Base-by-base conservation (phyloP, 106 monocot genomes). In the Acorus calamus region DNA sequence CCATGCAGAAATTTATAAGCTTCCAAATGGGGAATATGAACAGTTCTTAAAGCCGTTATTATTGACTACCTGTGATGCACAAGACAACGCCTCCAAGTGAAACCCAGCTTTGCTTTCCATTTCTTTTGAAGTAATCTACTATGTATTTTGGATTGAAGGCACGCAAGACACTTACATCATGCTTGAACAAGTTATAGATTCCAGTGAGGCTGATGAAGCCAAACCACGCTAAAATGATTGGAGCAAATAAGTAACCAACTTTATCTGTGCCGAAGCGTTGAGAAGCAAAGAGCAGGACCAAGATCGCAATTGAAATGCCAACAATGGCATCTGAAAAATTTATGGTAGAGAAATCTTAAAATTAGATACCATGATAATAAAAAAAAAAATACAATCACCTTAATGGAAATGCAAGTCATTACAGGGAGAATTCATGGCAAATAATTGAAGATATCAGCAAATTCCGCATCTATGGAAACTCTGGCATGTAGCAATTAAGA, bases 71-170 rank as follows among this genome's bases (percentile, higher is more conserved):
- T 76, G 91, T 92, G 55, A 83, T 81, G 63, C 83, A 83, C 11
- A 92, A 58, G 8, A 92, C 59, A 55, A 84, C 68, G 51, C 91
- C 91, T 13, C 91, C 91, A 47, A 92, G 86, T 46, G 86, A 86
- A 14, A 73, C 62, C 86, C 86, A 92, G 7, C 75, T 83, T 60
- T 81, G 14, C 69, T 77, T 83, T 14, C 83, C 83, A 74, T 83
- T 91, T 61, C 83, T 81, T 52, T 57, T 81, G 71, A 92, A 83
- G 63, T 84, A 86, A 58, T 83, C 76, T 6, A 84, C 14, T n/a
- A 86, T 79, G 63, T 92, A 92, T 56, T 69, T 80, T 28, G 91
- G 91, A 68, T 83, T 81, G 67, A 92, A 78, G 58, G 91, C 91
- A 2, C 74, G 73, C 11, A 79, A 63, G 79, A 92, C 76, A 49